Conservation (phyloP, 2,329 filamentous ascomycete species). For the Phaeosphaeriaceae sp. region DNA sequence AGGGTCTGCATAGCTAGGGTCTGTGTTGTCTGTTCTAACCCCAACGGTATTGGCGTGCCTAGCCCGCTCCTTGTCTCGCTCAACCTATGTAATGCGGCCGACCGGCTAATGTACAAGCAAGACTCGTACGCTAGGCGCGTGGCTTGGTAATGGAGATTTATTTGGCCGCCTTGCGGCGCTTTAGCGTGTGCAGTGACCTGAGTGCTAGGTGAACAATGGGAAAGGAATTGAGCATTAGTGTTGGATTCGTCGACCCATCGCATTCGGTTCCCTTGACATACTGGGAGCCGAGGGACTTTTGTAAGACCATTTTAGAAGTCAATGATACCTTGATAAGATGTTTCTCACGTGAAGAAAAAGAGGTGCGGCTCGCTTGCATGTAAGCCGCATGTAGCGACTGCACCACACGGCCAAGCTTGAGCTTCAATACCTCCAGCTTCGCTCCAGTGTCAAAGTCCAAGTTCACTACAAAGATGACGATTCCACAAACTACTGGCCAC, state of each 20-base stretch:
- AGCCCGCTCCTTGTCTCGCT: background rate
- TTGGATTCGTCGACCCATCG: background rate
- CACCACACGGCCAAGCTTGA: background rate
- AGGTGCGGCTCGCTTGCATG: background rate
- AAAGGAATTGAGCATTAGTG: background rate
- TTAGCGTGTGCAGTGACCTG: background rate
- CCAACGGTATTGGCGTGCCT: background rate
- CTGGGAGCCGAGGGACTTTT: background rate
- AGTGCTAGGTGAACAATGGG: background rate
- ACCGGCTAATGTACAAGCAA: background rate
- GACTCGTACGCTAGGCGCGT: background rate
- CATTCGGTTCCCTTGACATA: background rate
- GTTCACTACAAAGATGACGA: background rate
- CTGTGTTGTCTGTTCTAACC: background rate
- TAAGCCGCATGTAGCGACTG: background rate
- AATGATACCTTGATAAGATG: background rate
- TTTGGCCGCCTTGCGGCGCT: background rate
- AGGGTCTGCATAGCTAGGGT: background rate
- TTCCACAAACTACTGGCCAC: constrained; percentile 5
- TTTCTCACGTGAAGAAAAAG: background rate
- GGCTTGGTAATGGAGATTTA: background rate
- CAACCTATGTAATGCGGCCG: background rate
- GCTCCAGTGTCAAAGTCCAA: background rate
- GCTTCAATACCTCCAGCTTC: background rate
- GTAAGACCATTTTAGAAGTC: background rate